Base-by-base conservation (phyloP, 768 basidiomycete genomes). In the Aureoboletus auriporus region DNA sequence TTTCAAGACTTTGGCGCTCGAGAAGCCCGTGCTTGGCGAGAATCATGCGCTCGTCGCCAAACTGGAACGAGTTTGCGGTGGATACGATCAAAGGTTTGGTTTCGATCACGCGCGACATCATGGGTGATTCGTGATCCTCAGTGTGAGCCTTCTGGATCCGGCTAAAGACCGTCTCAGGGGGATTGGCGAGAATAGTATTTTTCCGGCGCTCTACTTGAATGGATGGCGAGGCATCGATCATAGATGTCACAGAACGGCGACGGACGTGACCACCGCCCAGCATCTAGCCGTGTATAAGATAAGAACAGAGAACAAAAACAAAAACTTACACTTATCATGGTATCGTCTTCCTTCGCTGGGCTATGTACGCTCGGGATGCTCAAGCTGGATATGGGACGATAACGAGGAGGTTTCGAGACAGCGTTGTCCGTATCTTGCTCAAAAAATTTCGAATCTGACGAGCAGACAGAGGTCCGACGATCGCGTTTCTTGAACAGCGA, bases 251-350 rank as follows among this genome's bases (percentile, higher is more conserved):
- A 0, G 89, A 89, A 11, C 74, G 69, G 29, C 87, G 80, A 28
- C 83, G 80, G 44, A 86, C 80, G 45, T 80, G 84, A 3, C 84
- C 87, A 45, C 86, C 89, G 42, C 84, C 88, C 30, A 90, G 69
- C 87, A 91, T 89, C 84, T 88, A 51, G 1, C 34, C 6, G n/a
- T 39, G 8, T 23, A 35, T 49, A 26, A 49, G 44, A 23, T 10
- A 52, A 46, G 17, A 42, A 27, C 47, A 8, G n/a, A 36, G 11
- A 6, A 26, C 2, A 26, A 34, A 43, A 29, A 9, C 3, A 17
- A n/a, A 26, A 7, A 69, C 82, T 60, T 64, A 88, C 86, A 34
- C 78, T 79, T 40, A 90, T 84, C 86, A 89, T 88, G 0, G 89
- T 90, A 55, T 90, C 88, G 50, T 89, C 85, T 26, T 89, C 87